Conservation (phyloP, 371 early-diverging fungal genomes). For the Apophysomyces variabilis region DNA sequence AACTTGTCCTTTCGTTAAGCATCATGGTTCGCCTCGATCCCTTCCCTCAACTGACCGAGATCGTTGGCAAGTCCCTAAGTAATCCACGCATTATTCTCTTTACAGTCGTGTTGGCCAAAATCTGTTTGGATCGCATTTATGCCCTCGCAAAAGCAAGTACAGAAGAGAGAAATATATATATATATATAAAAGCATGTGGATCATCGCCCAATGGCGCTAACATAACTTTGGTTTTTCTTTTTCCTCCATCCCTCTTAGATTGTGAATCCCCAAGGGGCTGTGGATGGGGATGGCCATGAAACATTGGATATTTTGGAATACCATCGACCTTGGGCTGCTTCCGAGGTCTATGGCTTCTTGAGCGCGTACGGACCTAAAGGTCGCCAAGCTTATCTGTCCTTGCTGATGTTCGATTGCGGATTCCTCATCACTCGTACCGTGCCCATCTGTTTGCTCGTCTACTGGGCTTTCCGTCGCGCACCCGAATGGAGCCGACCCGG, state of each 20-base stretch:
- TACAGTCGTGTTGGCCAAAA: constrained; percentile 41
- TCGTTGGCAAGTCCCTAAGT: constrained; percentile 26
- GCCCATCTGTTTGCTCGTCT: constrained; percentile 38
- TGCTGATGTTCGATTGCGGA: constrained; percentile 39
- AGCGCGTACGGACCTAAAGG: constrained; percentile 45
- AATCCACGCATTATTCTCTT: constrained; percentile 50
- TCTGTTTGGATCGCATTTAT: constrained; percentile 51
- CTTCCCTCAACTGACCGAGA: constrained; percentile 36
- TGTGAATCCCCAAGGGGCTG: constrained; percentile 41
- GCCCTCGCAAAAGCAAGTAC: constrained; percentile 41
- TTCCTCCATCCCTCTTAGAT: constrained; percentile 21
- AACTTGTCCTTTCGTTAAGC: too few relatives aligned
- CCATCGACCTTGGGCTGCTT: constrained; percentile 33
- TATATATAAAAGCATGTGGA: too few relatives aligned
- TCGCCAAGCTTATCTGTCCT: constrained; percentile 43
- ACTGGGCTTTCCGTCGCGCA: constrained; percentile 38
- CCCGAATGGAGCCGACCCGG: constrained; percentile 41
- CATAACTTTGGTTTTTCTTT: too few relatives aligned
- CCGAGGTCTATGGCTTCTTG: constrained; percentile 36
- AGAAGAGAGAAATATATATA: too few relatives aligned
- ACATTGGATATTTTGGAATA: constrained; percentile 53
- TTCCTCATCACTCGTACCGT: constrained; percentile 43
- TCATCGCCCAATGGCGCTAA: too few relatives aligned
- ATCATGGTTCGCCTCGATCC: constrained; percentile 43
- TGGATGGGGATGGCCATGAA: constrained; percentile 34